phyloP scores from a whole-genome alignment of 1,284 basidiomycete species.

The Irpex sp. region DNA sequence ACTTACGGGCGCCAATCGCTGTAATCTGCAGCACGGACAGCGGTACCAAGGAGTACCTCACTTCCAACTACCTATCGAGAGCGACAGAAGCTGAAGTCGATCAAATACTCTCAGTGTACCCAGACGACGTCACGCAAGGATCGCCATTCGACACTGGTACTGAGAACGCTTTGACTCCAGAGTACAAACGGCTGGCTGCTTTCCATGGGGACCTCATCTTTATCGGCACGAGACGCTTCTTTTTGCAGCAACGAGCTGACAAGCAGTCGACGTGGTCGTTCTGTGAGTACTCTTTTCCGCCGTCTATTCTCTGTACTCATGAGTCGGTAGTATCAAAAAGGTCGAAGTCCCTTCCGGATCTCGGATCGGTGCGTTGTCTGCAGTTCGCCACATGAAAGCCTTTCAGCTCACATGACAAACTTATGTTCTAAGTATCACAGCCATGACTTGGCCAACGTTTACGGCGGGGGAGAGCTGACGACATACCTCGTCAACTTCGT shows the following conservation, averaged over 20 bases:
- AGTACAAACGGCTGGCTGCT: constrained; percentile 50
- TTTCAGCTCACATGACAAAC: not conserved
- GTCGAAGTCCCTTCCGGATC: constrained; percentile 27
- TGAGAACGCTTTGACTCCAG: constrained; percentile 39
- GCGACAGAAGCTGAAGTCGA: constrained; percentile 27
- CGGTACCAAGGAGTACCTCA: constrained; percentile 25
- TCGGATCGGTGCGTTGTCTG: not conserved
- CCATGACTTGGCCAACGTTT: constrained; percentile 9
- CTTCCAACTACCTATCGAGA: constrained; percentile 33
- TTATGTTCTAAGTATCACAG: constrained; percentile 3
- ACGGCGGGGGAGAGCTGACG: constrained; percentile 7
- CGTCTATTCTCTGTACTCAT: not conserved
- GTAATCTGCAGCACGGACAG: constrained; percentile 35
- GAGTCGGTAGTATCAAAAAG: constrained; percentile 39
- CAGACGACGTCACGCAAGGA: constrained; percentile 39
- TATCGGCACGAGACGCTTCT: constrained; percentile 40
- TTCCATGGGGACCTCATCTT: constrained; percentile 48
- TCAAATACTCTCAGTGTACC: constrained; percentile 36
- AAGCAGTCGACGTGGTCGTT: constrained; percentile 48
- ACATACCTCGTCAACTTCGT: constrained; percentile 16
- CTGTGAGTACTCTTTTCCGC: constrained; percentile 27
- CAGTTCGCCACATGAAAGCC: too few relatives aligned
- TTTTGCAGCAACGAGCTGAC: constrained; percentile 30
- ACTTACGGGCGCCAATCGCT: too few relatives aligned
- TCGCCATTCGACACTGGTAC: constrained; percentile 50